These are phyloP conservation scores for Nemania abortiva DNA, from an alignment of 2,329 filamentous ascomycete genomes.

Conservation along the genomic window DNA sequence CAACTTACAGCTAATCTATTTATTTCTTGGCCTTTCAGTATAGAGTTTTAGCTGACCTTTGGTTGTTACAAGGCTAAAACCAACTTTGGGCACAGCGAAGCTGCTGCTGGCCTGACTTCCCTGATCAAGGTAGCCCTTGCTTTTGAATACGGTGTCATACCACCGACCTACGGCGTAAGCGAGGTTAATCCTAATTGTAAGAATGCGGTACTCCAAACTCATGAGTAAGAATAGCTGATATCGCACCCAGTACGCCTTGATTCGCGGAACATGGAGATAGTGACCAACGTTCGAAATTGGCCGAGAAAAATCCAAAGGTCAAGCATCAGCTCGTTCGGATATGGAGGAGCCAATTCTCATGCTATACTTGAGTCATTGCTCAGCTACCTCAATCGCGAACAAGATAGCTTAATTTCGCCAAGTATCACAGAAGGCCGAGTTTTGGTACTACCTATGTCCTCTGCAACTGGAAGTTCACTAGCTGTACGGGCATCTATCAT, in stretches of 20 bases:
- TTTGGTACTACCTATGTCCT: background rate
- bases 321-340: slow-evolving; percentile 15
- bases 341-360: slow-evolving; percentile 25
- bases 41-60: too few species aligned
- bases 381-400: background rate
- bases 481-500: background rate
- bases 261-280: background rate
- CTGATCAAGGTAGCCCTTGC: slow-evolving; percentile 5
- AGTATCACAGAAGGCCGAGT: background rate
- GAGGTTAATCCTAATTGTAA: slow-evolving; percentile 15
- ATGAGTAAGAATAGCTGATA: too few species aligned
- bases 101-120: slow-evolving; percentile 2
- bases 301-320: background rate
- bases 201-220: background rate
- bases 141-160: background rate
- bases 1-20: too few species aligned
- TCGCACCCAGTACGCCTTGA: too few species aligned
- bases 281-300: background rate
- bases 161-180: background rate
- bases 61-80: too few species aligned
- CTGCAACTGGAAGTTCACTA: background rate
- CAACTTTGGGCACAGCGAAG: slow-evolving; percentile 29
- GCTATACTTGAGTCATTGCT: background rate
- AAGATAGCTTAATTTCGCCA: too few species aligned
- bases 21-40: too few species aligned